Percentiles rank a stretch among this genome's conserved stretches.
These are phyloP conservation scores for Paspalum notatum DNA, from an alignment of 176 grass and related monocot genomes.

Conservation along the genomic window DNA sequence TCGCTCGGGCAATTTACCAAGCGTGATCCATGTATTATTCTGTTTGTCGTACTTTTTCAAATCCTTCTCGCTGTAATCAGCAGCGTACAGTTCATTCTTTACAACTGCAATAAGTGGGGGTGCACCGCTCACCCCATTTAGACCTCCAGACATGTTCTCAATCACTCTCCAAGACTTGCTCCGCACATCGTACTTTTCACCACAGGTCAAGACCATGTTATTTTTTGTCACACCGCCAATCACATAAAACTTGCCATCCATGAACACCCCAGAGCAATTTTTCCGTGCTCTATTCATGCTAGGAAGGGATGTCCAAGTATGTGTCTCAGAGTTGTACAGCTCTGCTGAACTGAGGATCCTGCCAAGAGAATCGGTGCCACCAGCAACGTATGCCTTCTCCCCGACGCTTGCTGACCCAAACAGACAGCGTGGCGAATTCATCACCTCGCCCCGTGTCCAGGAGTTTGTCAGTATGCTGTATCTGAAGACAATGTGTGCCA, in stretches of 20 bases:
- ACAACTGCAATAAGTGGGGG: not conserved
- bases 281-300: not conserved
- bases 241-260: not conserved
- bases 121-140: not conserved
- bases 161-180: not conserved
- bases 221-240: not conserved
- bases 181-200: not conserved
- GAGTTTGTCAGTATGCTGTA: not conserved
- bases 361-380: not conserved
- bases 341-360: not conserved
- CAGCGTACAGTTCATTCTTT: not conserved
- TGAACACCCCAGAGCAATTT: not conserved
- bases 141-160: not conserved
- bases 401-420: not conserved
- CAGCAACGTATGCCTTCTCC: not conserved
- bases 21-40: not conserved
- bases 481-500: not conserved
- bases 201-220: not conserved
- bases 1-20: not conserved
- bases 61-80: not conserved
- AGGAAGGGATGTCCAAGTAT: not conserved
- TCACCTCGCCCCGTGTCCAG: not conserved
- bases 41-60: not conserved
- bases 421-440: not conserved
- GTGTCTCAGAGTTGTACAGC: not conserved